Base-by-base conservation (phyloP, 2,329 filamentous ascomycete species). In the Neofusicoccum kwambonambiense region DNA sequence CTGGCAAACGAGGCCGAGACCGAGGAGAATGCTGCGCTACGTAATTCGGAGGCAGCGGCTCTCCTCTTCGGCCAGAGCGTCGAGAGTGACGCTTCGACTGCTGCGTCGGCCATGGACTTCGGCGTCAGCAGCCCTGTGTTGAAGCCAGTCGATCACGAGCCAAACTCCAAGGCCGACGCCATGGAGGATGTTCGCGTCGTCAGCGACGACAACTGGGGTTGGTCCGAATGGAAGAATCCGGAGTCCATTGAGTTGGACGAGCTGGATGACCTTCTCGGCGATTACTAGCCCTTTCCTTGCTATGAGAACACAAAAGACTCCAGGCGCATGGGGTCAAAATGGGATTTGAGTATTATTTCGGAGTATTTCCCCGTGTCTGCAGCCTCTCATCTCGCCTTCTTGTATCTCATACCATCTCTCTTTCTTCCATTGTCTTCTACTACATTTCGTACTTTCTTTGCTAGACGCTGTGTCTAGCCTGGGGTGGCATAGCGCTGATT, bases 241-340 rank as follows among this genome's bases (percentile, higher is more conserved):
- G 95, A 98, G 80, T 90, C 88, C 69, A 89, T 98, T 70, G 93
- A 96, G 76, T 86, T 98, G 56, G 92, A 97, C 52, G 95, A 99
- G 82, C 87, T 98, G 27, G 94, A 98, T 74, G 88, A 90, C 71
- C 86, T 97, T 75, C 86, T 97, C 72, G 89, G 91, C 74, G 89
- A 87, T 70, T 92, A 88, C 76, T 92, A 80, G 39, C 17, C 17
- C 39, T 52, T 42, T 44, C 35, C 12, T 8, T 35, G 17, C 6
- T 45, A 19, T 45, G 47, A 51, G 37, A 50, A 12, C 22, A n/a
- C 22, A 51, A 35, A 54, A 52, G 60, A 51, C 15, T 49, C 13
- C 12, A 17, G 60, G 60, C 60, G 60, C 31, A 60, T 22, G 41
- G 56, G 54, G 39, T 54, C 60, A 63, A 63, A 62, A 63, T 44